phyloP scores from a whole-genome alignment of 257 asterid species.

The Petunia axillaris region DNA sequence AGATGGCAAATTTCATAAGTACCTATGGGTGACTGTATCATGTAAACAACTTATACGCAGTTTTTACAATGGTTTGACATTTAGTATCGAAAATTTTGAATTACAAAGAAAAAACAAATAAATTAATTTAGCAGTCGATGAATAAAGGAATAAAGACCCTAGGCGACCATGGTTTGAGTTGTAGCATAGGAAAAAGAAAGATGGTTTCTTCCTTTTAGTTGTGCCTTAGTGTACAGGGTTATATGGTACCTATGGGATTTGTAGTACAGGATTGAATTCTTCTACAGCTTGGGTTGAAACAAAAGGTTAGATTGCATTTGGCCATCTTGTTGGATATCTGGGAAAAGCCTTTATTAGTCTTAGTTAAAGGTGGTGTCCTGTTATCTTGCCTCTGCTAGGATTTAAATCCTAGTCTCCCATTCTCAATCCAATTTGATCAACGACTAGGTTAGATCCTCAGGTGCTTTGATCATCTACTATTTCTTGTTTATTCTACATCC shows the following conservation, averaged over 20 bases:
- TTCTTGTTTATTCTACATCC: not conserved
- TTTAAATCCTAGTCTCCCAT: not conserved
- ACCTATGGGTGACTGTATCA: slow-evolving; percentile 14
- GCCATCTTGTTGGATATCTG: slow-evolving; percentile 13
- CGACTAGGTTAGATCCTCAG: not conserved
- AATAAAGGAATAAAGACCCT: not conserved
- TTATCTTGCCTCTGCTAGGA: not conserved
- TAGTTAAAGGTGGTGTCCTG: not conserved
- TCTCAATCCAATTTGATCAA: not conserved
- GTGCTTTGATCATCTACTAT: not conserved
- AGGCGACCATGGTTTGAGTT: not conserved
- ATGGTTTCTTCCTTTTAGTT: not conserved
- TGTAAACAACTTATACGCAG: not conserved
- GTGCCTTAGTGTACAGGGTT: not conserved
- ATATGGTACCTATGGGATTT: not conserved
- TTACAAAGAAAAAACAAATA: not conserved
- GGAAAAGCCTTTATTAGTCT: not conserved
- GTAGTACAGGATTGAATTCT: no score
- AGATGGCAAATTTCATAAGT: not conserved
- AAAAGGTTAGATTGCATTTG: not conserved
- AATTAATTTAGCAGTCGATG: not conserved
- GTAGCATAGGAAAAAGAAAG: not conserved
- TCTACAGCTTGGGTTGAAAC: no score
- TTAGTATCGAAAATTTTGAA: not conserved
- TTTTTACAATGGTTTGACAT: slow-evolving; percentile 6